Evolutionary conservation across 495 filamentous ascomycete species (phyloP).

Genomic region (Talaromyces ruber): DNA sequence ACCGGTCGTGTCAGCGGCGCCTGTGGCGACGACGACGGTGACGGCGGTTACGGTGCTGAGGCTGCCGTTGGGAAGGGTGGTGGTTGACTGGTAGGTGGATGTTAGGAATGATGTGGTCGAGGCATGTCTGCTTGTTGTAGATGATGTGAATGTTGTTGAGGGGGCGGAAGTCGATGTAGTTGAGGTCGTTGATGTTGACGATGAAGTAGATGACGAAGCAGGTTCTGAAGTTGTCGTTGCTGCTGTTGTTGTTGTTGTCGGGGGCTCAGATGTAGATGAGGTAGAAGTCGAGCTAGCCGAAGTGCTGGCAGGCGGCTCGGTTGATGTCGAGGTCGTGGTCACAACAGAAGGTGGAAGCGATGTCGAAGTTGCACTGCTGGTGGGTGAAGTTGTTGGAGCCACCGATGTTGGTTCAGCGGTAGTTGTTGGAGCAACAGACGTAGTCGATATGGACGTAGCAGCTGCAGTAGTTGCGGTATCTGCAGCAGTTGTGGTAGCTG

Average conservation of each 20-base stretch:
- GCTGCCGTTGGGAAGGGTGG: slow-evolving; percentile 68
- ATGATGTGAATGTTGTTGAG: slow-evolving; percentile 25
- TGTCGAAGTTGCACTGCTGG: slow-evolving; percentile 36
- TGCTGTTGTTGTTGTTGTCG: slow-evolving; percentile 31
- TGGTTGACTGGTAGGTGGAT: slow-evolving; percentile 29
- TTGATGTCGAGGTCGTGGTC: slow-evolving; percentile 45
- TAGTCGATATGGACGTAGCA: not conserved
- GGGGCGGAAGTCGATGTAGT: slow-evolving; percentile 19
- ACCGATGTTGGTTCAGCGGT: not conserved
- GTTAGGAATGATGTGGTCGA: slow-evolving; percentile 16
- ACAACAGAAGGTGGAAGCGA: slow-evolving; percentile 20
- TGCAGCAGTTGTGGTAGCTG: not conserved
- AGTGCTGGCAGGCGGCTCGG: slow-evolving; percentile 22
- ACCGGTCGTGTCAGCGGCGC: slow-evolving; percentile 13
- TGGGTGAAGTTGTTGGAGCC: not conserved
- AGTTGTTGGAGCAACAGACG: not conserved
- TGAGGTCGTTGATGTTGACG: slow-evolving; percentile 34
- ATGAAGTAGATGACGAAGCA: slow-evolving; percentile 46
- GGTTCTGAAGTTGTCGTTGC: slow-evolving; percentile 35
- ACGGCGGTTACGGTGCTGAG: slow-evolving; percentile 39
- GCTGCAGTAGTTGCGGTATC: too few relatives aligned
- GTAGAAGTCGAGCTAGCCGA: slow-evolving; percentile 41
- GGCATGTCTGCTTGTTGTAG: slow-evolving; percentile 18
- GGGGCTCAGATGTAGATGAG: slow-evolving; percentile 25
- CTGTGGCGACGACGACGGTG: slow-evolving; percentile 30